Base-by-base conservation (phyloP, 139 green algal genomes). In the Chlorella vulgaris region DNA sequence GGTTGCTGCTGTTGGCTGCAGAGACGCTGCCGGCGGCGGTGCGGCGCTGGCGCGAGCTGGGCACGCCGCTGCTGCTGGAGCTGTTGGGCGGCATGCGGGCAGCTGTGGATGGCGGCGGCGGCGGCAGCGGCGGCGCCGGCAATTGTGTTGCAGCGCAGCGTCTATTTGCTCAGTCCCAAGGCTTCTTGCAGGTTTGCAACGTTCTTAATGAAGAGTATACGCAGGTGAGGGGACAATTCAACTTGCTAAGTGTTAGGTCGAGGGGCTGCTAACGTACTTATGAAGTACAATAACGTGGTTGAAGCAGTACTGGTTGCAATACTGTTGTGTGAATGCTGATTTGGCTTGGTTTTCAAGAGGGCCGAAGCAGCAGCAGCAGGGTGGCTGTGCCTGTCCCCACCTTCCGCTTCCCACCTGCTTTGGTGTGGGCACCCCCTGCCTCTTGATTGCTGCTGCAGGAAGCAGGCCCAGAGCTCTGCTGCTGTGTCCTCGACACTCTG, bases 141-240 rank as follows among this genome's bases (percentile, higher is more conserved):
- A 50, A 26, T 19, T 21, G 55, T 21, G 55, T 5, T n/a, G 55
- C n/a, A 0, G 58, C 58, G 15, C 74, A 80, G 74, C 36, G 39
- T 55, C 74, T 80, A 36, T 70, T 80, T n/a, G 40, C 24, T 5
- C 74, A 70, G 55, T 38, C 74, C 2, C 74, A 80, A 39, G 55
- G 50, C 2, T 60, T 60, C 39, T n/a, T 80, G 28, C 74, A 80
- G 39, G 74, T 80, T 15, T 55, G 58, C 58, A 88, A 90, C 76
- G 76, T 86, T 42, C 71, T 90, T 2, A 88, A 88, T 58, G 60
- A 83, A 28, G 86, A 89, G 67, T 89, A 83, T 40, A 22, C 74
- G 1, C 50, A 36, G 62, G 79, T 63, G 33, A 29, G 65, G 8
- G 65, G 65, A n/a, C n/a, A n/a, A n/a, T n/a, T n/a, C n/a, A 7